A percentile compares a stretch with the other conserved stretches of the same genome.
These are phyloP conservation scores for Pistacia integerrima DNA, from an alignment of 345 rosid species.

Conservation along the genomic window DNA sequence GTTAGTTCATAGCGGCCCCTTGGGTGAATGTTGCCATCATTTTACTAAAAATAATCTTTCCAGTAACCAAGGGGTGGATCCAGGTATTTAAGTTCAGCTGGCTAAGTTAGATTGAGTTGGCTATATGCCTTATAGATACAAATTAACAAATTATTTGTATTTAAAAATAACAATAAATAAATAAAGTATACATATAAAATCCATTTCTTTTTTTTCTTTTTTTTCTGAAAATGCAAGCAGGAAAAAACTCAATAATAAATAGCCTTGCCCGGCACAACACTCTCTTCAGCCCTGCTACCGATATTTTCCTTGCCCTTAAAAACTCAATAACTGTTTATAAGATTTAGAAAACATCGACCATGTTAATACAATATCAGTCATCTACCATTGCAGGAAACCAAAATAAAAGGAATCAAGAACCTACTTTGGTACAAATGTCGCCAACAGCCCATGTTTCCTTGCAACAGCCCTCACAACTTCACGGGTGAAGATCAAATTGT, in stretches of 20 bases:
- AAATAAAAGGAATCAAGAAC: slow-evolving; percentile 21
- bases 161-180: too few species aligned
- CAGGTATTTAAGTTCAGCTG: too few species aligned
- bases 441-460: slow-evolving; percentile 79
- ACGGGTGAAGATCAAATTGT: slow-evolving; percentile 75
- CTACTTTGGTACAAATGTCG: slow-evolving; percentile 93
- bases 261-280: neutral
- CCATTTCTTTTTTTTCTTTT: too few species aligned
- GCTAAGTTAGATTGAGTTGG: too few species aligned
- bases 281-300: neutral
- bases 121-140: too few species aligned
- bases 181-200: too few species aligned
- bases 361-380: slow-evolving; percentile 13
- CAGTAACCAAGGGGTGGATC: too few species aligned
- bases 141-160: too few species aligned
- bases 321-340: neutral
- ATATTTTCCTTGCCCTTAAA: neutral
- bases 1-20: neutral
- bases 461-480: slow-evolving; percentile 82
- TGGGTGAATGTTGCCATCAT: neutral
- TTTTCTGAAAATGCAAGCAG: too few species aligned
- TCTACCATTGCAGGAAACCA: slow-evolving; percentile 13
- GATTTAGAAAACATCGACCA: neutral
- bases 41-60: too few species aligned
- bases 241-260: too few species aligned